Conservation (phyloP, 108 stramenopile species). For the Craspedostauros australis region DNA sequence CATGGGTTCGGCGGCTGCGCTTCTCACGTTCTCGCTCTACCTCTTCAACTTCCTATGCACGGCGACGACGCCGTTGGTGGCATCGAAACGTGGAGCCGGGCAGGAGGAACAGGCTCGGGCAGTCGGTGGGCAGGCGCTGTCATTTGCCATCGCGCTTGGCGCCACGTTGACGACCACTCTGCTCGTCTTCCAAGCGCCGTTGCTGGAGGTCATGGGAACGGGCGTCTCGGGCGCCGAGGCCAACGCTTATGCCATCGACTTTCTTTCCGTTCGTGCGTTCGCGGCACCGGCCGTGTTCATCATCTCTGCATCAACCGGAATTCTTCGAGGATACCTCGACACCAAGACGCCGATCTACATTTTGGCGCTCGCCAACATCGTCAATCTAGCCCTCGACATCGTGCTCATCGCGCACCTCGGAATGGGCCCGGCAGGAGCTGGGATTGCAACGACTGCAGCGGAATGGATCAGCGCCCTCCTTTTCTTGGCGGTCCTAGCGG, state of each 20-base stretch:
- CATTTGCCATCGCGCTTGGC: constrained; percentile 56
- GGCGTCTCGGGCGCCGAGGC: constrained; percentile 48
- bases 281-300: constrained; percentile 77
- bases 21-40: constrained; percentile 78
- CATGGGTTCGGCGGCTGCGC: constrained; percentile 71
- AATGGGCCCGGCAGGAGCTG: constrained; percentile 75
- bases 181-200: constrained; percentile 29
- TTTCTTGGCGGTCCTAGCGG: constrained; percentile 64
- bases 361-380: constrained; percentile 54
- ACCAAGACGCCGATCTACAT: constrained; percentile 72
- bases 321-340: constrained; percentile 81
- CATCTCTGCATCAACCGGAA: constrained; percentile 74
- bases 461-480: constrained; percentile 74
- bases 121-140: constrained; percentile 78
- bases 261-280: constrained; percentile 56
- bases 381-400: constrained; percentile 71
- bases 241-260: constrained; percentile 56
- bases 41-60: constrained; percentile 79
- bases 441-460: constrained; percentile 79
- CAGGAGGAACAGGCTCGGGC: constrained; percentile 47
- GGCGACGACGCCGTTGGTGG: constrained; percentile 76
- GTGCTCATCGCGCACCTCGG: constrained; percentile 44
- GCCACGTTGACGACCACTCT: constrained; percentile 26
- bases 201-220: constrained; percentile 73
- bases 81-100: constrained; percentile 38